These are phyloP conservation scores for Colletotrichum sp. DNA, from an alignment of 2,329 filamentous ascomycete species.

Conservation along the genomic window DNA sequence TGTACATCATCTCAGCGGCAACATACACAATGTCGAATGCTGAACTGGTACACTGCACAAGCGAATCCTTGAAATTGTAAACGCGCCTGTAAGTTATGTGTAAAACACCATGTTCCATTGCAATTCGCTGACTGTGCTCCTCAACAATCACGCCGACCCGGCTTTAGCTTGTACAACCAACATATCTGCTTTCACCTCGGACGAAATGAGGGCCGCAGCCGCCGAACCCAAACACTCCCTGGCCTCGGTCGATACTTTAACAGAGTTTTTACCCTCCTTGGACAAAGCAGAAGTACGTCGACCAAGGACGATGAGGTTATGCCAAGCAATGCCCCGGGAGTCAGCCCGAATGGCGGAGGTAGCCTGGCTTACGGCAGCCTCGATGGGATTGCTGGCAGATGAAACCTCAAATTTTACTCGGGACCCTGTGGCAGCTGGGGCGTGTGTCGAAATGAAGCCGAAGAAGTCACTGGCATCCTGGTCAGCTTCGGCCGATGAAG, in stretches of 20 bases:
- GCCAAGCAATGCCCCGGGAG: slow-evolving; percentile 16
- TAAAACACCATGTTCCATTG: not conserved
- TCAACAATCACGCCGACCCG: not conserved
- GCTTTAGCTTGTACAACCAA: slow-evolving; percentile 27
- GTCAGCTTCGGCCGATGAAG: slow-evolving; percentile 25
- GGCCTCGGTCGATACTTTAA: slow-evolving; percentile 28
- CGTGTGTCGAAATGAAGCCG: slow-evolving; percentile 31
- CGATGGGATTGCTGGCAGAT: not conserved
- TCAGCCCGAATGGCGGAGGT: slow-evolving; percentile 8
- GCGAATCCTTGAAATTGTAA: not conserved
- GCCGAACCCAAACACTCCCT: slow-evolving; percentile 26
- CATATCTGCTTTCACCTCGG: slow-evolving; percentile 31
- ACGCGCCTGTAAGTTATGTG: not conserved
- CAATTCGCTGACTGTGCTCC: not conserved
- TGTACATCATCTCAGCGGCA: not conserved
- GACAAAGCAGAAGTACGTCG: slow-evolving; percentile 25
- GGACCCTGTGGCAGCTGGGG: slow-evolving; percentile 24
- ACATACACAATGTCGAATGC: not conserved
- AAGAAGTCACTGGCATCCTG: slow-evolving; percentile 21
- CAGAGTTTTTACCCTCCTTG: not conserved
- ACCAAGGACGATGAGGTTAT: slow-evolving; percentile 30
- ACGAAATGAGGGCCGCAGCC: slow-evolving; percentile 21
- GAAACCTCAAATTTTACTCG: slow-evolving; percentile 26
- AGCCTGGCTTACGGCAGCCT: slow-evolving; percentile 13
- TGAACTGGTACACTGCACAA: not conserved